Evolutionary conservation across 257 asterid genomes (phyloP).

Genomic region (Solanum habrochaites): DNA sequence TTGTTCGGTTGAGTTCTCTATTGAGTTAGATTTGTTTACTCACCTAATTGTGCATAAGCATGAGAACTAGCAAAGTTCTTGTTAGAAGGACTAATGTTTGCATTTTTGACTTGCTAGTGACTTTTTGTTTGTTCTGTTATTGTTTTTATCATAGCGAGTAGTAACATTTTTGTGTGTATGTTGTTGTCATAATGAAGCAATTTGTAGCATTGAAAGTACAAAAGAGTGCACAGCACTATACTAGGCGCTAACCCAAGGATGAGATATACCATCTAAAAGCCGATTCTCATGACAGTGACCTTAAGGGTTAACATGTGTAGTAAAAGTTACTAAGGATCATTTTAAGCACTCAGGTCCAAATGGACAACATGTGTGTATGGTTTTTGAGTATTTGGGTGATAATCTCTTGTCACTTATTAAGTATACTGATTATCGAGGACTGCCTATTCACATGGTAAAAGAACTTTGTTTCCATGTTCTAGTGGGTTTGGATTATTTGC

Average conservation of each 20-base stretch:
- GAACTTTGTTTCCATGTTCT: conserved; percentile 73
- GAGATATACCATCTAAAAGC: conserved; percentile 81
- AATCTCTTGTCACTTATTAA: conserved; percentile 76
- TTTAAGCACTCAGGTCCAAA: conserved; percentile 94
- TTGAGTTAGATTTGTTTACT: neutral
- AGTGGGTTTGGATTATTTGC: conserved; percentile 86
- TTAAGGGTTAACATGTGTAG: conserved; percentile 68
- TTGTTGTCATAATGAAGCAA: conserved; percentile 1
- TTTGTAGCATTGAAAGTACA: conserved; percentile 85
- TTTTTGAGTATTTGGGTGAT: conserved; percentile 85
- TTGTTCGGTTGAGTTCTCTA: neutral
- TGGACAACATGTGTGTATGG: conserved; percentile 94
- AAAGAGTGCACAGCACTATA: conserved; percentile 85
- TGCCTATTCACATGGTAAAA: conserved; percentile 74
- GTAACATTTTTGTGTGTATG: neutral
- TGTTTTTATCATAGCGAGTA: neutral
- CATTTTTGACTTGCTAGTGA: neutral
- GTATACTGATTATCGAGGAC: conserved; percentile 64
- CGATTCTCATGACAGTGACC: conserved; percentile 83
- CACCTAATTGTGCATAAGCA: neutral
- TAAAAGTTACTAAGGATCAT: conserved; percentile 84
- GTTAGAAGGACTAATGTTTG: neutral
- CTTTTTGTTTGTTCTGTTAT: neutral
- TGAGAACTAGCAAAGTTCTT: neutral
- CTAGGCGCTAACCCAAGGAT: conserved; percentile 98